phyloP scores from a whole-genome alignment of 805 yeast species.

The Candida ponderosae region DNA sequence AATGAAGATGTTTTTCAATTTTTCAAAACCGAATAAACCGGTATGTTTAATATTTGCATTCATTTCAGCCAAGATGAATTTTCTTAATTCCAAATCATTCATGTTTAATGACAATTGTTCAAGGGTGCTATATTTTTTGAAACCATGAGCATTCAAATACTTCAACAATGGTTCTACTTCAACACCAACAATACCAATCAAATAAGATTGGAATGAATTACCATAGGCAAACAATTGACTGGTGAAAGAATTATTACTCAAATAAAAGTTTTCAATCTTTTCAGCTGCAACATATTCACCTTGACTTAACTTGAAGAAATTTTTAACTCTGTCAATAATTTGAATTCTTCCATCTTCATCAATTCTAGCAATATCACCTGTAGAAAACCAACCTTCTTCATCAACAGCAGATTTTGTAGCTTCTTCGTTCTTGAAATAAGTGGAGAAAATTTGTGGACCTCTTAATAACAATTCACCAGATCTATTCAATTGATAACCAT shows the following conservation, averaged over 20 bases:
- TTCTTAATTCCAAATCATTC: constrained; percentile 26
- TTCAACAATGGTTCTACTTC: constrained; percentile 33
- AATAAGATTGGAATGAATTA: constrained; percentile 44
- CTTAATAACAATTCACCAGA: constrained; percentile 57
- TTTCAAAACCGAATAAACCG: constrained; percentile 42
- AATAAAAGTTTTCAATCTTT: constrained; percentile 58
- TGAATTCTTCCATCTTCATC: constrained; percentile 44
- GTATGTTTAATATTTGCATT: constrained; percentile 26
- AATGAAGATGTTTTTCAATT: constrained; percentile 37
- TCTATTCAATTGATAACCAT: constrained; percentile 32
- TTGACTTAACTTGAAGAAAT: constrained; percentile 63
- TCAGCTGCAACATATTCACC: constrained; percentile 73
- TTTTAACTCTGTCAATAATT: constrained; percentile 70
- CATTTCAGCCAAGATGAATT: constrained; percentile 27
- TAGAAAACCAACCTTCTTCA: constrained; percentile 54
- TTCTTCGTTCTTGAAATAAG: constrained; percentile 48
- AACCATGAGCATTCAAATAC: constrained; percentile 7
- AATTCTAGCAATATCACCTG: constrained; percentile 59
- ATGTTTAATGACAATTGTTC: constrained; percentile 15
- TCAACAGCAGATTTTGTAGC: constrained; percentile 48
- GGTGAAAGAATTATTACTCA: constrained; percentile 41
- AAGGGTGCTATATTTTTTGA: constrained; percentile 9
- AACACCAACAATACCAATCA: constrained; percentile 58
- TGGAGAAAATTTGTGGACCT: constrained; percentile 54
- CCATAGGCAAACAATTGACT: constrained; percentile 59